Percentiles rank a stretch among this genome's conserved stretches.
Conservation (phyloP, 108 stramenopile genomes). For the Seminavis robusta region DNA sequence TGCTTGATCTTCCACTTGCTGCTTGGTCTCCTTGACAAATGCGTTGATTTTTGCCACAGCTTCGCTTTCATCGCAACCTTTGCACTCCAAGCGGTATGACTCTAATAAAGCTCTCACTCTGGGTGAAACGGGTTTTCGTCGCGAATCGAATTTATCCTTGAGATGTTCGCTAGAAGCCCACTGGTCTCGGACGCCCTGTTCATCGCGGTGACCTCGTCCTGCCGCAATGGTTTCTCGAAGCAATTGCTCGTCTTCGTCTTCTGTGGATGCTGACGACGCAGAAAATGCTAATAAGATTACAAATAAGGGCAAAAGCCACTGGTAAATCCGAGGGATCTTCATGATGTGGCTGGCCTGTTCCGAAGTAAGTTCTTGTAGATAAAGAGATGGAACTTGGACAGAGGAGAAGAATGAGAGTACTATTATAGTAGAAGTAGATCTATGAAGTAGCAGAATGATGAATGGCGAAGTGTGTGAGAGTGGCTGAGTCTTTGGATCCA, state of each 20-base stretch:
- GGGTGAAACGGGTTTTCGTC: background rate
- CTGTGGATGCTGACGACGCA: too few relatives aligned
- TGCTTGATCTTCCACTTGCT: background rate
- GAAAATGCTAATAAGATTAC: too few relatives aligned
- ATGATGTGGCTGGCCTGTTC: too few relatives aligned
- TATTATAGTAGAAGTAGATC: too few relatives aligned
- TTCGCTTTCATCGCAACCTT: constrained; percentile 4
- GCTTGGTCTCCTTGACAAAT: constrained; percentile 1
- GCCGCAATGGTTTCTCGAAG: constrained; percentile 12
- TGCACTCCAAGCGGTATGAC: constrained; percentile 5
- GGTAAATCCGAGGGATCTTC: too few relatives aligned
- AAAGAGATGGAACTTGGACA: too few relatives aligned
- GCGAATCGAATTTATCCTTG: background rate
- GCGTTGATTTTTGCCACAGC: constrained; percentile 5
- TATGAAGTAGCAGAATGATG: too few relatives aligned
- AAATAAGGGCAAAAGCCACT: too few relatives aligned
- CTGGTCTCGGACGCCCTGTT: constrained; percentile 15
- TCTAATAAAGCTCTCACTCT: background rate
- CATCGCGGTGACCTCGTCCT: constrained; percentile 10
- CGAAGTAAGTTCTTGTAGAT: too few relatives aligned
- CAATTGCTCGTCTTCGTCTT: constrained; percentile 8
- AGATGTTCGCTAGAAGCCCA: constrained; percentile 7
- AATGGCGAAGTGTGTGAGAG: too few relatives aligned
- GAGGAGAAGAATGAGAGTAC: too few relatives aligned
- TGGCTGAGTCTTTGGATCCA: too few relatives aligned